Conservation (phyloP, 176 grass and related monocot genomes). For the Triticum turgidum region DNA sequence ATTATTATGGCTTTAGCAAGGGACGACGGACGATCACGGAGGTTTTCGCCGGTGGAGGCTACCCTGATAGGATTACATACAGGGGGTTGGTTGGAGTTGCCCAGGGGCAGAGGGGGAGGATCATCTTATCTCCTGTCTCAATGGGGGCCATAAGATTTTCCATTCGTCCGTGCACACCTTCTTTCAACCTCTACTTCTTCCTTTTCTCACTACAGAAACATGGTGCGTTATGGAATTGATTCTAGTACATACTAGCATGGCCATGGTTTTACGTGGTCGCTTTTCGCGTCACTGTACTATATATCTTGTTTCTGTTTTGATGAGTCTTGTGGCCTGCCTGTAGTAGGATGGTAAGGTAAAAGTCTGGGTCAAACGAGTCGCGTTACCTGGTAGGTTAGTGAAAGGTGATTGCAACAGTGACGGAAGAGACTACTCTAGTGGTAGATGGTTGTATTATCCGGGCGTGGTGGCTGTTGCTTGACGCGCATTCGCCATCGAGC, state of each 20-base stretch:
- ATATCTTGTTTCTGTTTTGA: background rate
- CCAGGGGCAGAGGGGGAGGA: background rate
- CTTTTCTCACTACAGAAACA: background rate
- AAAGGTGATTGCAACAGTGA: background rate
- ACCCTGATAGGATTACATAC: background rate
- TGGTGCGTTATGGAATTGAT: no score
- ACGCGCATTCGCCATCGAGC: background rate
- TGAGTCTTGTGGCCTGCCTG: no score
- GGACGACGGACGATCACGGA: background rate
- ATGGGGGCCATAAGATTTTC: background rate
- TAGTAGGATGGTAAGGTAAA: background rate
- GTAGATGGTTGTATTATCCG: background rate
- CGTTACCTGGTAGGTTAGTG: background rate
- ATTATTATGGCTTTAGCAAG: background rate
- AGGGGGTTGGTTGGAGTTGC: constrained; percentile 4
- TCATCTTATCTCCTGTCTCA: constrained; percentile 29
- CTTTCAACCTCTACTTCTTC: background rate
- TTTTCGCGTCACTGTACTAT: background rate
- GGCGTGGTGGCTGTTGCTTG: background rate
- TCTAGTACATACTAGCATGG: no score
- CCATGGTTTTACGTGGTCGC: no score
- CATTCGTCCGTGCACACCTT: background rate
- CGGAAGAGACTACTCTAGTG: background rate
- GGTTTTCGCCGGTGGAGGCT: background rate
- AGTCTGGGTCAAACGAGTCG: background rate